Evolutionary conservation across 2,329 filamentous ascomycete genomes (phyloP), one percentile per base, ranked within the genome.

Genomic region (Fusarium kyushuense): DNA sequence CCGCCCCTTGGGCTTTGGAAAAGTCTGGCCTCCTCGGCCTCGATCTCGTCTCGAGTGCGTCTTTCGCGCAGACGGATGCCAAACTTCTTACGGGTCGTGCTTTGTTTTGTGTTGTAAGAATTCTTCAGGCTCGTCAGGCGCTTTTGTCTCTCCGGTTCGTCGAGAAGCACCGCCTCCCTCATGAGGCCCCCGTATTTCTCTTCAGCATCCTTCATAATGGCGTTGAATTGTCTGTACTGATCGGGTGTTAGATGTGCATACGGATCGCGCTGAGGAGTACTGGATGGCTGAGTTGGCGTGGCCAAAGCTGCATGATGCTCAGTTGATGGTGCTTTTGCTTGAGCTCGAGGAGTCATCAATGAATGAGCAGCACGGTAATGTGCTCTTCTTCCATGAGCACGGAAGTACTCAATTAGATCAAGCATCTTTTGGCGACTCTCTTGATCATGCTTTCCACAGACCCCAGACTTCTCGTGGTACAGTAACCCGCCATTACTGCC

Each of bases 61-160:
- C 84, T 78, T 65, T 83, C 79, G 0, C 84, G 81, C 16, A 88
- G 78, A 3, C 81, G 80, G 32, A 89, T 84, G n/a, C 86, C 86
- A 62, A 84, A 88, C 62, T 83, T 87, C 72, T 86, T 88, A 14
- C 86, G 82, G 5, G 86, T 84, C n/a, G 80, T 80, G 54, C 84
- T 87, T 72, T 87, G 85, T 58, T 85, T 86, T 5, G 84, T 87
- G 42, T 83, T 83, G 67, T 84, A 86, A 5, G 81, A 81, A 65
- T 87, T 88, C 40, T 82, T 82, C 2, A 87, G 69, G 12, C 78
- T 81, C 0, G 80, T 78, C 0, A 87, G 52, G 46, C 65, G 60
- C 66, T 77, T 49, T 71, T 77, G 64, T 71, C 73, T 41, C 58
- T 75, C 68, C 3, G 77, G 74, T 36, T 83, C 78, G 0, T 71